Conservation (phyloP, 2,329 filamentous ascomycete genomes). For the Stylonectria norvegica region DNA sequence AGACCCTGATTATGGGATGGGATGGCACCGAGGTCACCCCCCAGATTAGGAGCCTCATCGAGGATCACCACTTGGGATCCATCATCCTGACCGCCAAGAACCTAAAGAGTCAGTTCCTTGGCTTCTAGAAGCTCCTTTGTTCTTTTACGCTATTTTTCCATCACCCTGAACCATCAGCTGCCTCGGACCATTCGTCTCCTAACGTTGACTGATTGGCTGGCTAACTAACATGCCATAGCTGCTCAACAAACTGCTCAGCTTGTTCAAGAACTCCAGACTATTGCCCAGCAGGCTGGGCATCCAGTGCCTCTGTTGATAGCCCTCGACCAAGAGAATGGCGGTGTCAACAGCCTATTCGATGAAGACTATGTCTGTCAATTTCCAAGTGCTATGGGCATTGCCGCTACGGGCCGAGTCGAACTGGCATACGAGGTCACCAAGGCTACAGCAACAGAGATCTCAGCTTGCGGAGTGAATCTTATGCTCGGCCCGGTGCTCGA, state of each 20-base stretch:
- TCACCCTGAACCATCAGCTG: constrained; percentile 1
- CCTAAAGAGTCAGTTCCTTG: constrained; percentile 63
- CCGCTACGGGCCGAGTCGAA: constrained; percentile 82
- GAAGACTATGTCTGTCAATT: constrained; percentile 96
- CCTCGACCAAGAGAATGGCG: constrained; percentile 95
- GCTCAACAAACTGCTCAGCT: constrained; percentile 85
- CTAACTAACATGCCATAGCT: constrained; percentile 50
- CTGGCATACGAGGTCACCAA: constrained; percentile 88
- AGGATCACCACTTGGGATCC: constrained; percentile 82
- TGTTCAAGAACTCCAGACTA: constrained; percentile 87
- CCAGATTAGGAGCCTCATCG: constrained; percentile 76
- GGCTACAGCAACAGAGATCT: constrained; percentile 87
- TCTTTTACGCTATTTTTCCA: background rate
- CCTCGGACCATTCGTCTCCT: too few species aligned
- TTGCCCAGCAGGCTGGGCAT: constrained; percentile 87
- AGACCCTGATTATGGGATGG: constrained; percentile 81
- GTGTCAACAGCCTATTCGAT: constrained; percentile 94
- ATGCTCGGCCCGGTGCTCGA: constrained; percentile 93
- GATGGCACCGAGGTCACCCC: constrained; percentile 81
- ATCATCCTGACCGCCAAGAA: constrained; percentile 84
- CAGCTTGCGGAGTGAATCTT: constrained; percentile 91
- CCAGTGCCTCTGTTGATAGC: constrained; percentile 85
- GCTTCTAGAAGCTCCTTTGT: constrained; percentile 1
- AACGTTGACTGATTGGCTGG: constrained; percentile 27
- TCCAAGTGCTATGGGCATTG: constrained; percentile 92